Evolutionary conservation across 768 basidiomycete species (phyloP).

Genomic region (Sarcodon sp.): DNA sequence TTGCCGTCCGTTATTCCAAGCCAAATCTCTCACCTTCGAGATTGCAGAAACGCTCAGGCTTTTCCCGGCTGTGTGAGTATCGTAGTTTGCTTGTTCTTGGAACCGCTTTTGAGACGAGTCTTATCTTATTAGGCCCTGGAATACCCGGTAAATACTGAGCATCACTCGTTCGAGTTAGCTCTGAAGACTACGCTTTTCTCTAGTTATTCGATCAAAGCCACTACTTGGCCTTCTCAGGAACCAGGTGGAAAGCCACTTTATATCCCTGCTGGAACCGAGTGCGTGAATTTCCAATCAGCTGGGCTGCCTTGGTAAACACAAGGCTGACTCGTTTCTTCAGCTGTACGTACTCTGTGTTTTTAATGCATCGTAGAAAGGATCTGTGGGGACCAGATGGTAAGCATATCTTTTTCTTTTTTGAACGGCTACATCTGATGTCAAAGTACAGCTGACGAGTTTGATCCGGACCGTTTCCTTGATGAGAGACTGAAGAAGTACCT

Average conservation of each 20-base stretch:
- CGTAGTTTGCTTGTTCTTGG: not conserved
- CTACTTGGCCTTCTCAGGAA: slow-evolving; percentile 7
- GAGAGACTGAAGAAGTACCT: slow-evolving; percentile 49
- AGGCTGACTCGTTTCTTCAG: slow-evolving; percentile 11
- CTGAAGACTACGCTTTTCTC: too few relatives aligned
- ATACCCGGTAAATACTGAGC: slow-evolving; percentile 14
- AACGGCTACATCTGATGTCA: not conserved
- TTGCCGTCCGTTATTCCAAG: not conserved
- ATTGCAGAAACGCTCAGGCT: slow-evolving; percentile 16
- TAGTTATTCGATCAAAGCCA: slow-evolving; percentile 6
- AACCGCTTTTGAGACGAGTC: not conserved
- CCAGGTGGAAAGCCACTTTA: slow-evolving; percentile 11
- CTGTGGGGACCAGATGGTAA: slow-evolving; percentile 65
- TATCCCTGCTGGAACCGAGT: slow-evolving; percentile 10
- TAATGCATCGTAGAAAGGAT: slow-evolving; percentile 55
- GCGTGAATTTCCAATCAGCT: not conserved
- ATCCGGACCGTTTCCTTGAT: slow-evolving; percentile 64
- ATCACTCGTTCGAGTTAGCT: not conserved
- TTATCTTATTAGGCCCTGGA: slow-evolving; percentile 18
- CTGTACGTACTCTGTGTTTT: slow-evolving; percentile 39
- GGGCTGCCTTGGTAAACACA: not conserved
- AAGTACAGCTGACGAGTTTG: slow-evolving; percentile 44
- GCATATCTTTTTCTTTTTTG: not conserved
- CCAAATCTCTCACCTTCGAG: not conserved
- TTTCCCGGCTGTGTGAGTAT: slow-evolving; percentile 17